Percentiles rank a stretch among this genome's conserved stretches.
phyloP scores from a whole-genome alignment of 2,329 filamentous ascomycete genomes.

The Myriangium duriaei region DNA sequence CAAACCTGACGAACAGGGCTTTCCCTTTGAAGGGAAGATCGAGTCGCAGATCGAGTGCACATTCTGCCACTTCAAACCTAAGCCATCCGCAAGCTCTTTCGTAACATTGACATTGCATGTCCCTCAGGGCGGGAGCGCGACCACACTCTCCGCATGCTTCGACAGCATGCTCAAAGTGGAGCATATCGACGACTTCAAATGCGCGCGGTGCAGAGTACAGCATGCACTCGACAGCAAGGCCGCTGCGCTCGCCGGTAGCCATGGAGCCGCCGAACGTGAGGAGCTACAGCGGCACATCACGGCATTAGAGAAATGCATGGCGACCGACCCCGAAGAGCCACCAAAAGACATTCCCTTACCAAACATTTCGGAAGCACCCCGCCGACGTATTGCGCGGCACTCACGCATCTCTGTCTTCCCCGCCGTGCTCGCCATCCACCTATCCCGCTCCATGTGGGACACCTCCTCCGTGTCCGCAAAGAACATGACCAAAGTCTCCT shows the following conservation, averaged over 20 bases:
- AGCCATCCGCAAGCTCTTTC: conserved; percentile 70
- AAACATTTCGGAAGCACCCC: conserved; percentile 60
- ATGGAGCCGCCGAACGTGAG: conserved; percentile 12
- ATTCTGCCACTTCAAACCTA: conserved; percentile 80
- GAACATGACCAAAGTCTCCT: conserved; percentile 86
- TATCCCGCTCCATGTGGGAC: conserved; percentile 88
- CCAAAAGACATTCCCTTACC: conserved; percentile 64
- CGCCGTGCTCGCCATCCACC: conserved; percentile 78
- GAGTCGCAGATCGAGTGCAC: conserved; percentile 94
- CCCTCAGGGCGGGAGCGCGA: conserved; percentile 58
- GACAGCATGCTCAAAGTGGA: conserved; percentile 91
- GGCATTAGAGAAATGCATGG: conserved; percentile 56
- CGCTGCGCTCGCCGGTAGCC: conserved; percentile 35
- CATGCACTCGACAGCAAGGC: conserved; percentile 55
- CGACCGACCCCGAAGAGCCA: conserved; percentile 67
- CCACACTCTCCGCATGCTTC: conserved; percentile 76
- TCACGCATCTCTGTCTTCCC: conserved; percentile 80
- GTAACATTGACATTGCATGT: conserved; percentile 88
- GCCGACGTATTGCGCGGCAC: conserved; percentile 73
- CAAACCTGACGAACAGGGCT: conserved; percentile 46
- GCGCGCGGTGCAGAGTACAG: conserved; percentile 79
- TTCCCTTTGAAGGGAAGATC: conserved; percentile 81
- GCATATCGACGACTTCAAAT: conserved; percentile 93
- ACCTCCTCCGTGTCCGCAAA: conserved; percentile 62
- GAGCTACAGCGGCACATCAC: conserved; percentile 46